Percentiles rank a stretch among this genome's conserved stretches.
These are phyloP conservation scores for Corymbia calophylla DNA, from an alignment of 441 rosid genomes.

Conservation along the genomic window DNA sequence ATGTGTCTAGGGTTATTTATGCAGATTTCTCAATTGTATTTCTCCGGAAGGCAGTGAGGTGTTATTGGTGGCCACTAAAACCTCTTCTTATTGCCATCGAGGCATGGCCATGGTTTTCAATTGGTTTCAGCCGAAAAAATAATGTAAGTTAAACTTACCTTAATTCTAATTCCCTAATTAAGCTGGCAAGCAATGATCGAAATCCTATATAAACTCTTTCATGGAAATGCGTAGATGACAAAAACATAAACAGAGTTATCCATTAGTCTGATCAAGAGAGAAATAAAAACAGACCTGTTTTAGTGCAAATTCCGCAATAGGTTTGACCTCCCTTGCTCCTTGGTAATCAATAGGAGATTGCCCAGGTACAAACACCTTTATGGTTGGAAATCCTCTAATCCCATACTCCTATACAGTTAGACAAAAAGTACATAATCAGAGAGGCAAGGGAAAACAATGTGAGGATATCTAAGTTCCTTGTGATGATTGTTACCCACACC, in stretches of 20 bases:
- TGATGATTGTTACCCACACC: accelerated
- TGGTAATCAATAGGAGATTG: slow-evolving; percentile 90
- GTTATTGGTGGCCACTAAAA: not conserved
- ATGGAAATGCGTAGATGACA: not conserved
- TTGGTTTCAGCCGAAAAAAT: not conserved
- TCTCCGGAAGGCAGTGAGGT: not conserved
- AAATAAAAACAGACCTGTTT: slow-evolving; percentile 55
- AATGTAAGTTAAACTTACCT: not conserved
- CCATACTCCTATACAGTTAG: slow-evolving; percentile 70
- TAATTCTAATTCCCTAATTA: not conserved
- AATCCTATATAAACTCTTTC: not conserved
- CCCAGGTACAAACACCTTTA: slow-evolving; percentile 90
- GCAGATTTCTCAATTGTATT: not conserved
- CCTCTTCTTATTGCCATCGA: not conserved
- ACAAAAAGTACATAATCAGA: not conserved
- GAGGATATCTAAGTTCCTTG: not conserved
- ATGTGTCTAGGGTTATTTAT: not conserved
- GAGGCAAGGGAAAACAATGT: not conserved
- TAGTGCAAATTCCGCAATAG: slow-evolving; percentile 82
- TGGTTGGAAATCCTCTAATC: slow-evolving; percentile 88
- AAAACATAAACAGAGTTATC: not conserved
- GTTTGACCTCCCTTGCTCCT: slow-evolving; percentile 94
- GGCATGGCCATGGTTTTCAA: not conserved
- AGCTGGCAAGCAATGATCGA: not conserved
- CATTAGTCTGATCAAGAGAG: not conserved